Evolutionary conservation across 2,329 filamentous ascomycete genomes (phyloP).

Genomic region (Immersiporthe knoxdaviesiana): DNA sequence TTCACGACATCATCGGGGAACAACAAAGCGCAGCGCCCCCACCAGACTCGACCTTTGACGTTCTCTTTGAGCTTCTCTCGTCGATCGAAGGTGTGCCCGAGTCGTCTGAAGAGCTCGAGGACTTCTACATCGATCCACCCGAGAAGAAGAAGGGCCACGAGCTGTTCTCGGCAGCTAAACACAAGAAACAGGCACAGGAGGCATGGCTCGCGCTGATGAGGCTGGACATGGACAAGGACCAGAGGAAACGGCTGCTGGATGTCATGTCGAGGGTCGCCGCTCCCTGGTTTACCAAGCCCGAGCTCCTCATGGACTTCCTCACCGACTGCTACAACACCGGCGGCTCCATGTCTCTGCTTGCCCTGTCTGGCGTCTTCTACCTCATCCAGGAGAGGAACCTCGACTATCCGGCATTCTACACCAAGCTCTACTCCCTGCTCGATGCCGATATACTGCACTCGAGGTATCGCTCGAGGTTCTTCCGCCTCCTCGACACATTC

Average conservation of each 20-base stretch:
- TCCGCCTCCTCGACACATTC: constrained; percentile 89
- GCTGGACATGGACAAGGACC: constrained; percentile 66
- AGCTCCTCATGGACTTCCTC: constrained; percentile 92
- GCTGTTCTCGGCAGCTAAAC: constrained; percentile 66
- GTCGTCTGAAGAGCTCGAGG: constrained; percentile 66
- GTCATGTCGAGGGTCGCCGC: constrained; percentile 78
- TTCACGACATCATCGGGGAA: constrained; percentile 44
- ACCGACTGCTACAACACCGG: constrained; percentile 91
- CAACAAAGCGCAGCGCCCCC: constrained; percentile 35
- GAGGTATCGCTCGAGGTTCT: constrained; percentile 90
- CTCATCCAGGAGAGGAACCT: constrained; percentile 92
- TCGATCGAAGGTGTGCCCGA: constrained; percentile 72
- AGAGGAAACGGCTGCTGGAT: constrained; percentile 78
- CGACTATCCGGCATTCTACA: constrained; percentile 93
- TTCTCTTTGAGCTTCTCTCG: constrained; percentile 64
- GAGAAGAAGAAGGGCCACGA: constrained; percentile 70
- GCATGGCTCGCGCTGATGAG: constrained; percentile 83
- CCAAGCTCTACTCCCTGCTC: constrained; percentile 90
- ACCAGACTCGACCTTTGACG: constrained; percentile 52
- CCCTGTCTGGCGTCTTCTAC: constrained; percentile 91
- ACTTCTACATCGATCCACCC: constrained; percentile 65
- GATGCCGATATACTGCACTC: constrained; percentile 87
- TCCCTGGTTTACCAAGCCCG: constrained; percentile 86
- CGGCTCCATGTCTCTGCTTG: constrained; percentile 83
- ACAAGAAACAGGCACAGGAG: constrained; percentile 81